Evolutionary conservation across 2,329 filamentous ascomycete species (phyloP).

Genomic region (Pseudohalonectria lignicola): DNA sequence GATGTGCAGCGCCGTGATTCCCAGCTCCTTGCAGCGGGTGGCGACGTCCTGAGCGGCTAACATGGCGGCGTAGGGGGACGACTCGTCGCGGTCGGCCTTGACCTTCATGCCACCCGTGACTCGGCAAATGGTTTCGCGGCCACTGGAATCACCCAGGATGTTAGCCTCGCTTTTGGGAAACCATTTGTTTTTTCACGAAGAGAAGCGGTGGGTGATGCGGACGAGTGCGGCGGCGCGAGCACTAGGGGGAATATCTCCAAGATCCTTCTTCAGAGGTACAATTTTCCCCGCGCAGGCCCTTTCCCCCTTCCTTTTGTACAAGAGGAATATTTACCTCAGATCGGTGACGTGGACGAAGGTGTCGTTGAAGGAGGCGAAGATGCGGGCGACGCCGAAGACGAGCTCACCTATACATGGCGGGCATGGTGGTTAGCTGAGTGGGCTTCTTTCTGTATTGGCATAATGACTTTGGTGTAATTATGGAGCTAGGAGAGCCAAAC

Average conservation of each 20-base stretch:
- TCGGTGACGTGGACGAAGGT: conserved; percentile 98
- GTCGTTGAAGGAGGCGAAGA: conserved; percentile 93
- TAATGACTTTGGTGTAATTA: neutral
- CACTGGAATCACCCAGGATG: conserved; percentile 65
- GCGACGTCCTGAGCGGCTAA: conserved; percentile 99
- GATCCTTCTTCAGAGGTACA: no score
- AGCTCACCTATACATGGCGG: conserved; percentile 60
- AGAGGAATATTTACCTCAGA: conserved; percentile 80
- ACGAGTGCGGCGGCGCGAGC: no score
- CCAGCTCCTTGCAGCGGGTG: conserved; percentile 63
- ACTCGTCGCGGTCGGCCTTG: conserved; percentile 99
- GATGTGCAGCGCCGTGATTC: conserved; percentile 92
- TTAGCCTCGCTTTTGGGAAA: conserved; percentile 38
- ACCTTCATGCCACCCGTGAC: conserved; percentile 99
- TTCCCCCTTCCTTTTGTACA: no score
- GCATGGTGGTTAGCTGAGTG: neutral
- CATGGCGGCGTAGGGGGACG: conserved; percentile 99
- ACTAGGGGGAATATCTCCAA: no score
- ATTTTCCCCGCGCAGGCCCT: conserved; percentile 5
- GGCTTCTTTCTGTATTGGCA: neutral
- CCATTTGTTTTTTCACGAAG: conserved; percentile 9
- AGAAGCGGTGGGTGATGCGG: neutral
- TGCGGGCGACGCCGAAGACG: conserved; percentile 95
- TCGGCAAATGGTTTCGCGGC: conserved; percentile 99
- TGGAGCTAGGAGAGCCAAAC: no score